Conservation (phyloP, 1,139 yeast genomes). For the Petasospora rhodanensis region DNA sequence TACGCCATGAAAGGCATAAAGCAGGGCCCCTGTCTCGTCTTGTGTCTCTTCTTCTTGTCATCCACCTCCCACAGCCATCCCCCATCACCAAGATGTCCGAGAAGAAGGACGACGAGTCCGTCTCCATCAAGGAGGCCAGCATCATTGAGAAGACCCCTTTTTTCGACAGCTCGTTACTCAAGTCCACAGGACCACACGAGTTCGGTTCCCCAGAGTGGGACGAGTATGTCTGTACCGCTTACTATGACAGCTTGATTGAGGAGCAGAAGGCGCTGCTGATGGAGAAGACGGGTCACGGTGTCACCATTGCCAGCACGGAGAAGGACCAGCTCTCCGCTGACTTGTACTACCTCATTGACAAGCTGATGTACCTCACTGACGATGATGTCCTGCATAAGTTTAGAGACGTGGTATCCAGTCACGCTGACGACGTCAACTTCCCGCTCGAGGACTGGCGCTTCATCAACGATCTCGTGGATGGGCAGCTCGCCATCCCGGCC, state of each 20-base stretch:
- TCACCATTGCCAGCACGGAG: slow-evolving; percentile 11
- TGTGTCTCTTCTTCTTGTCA: too few species aligned
- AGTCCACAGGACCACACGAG: too few species aligned
- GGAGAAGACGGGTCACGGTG: slow-evolving; percentile 20
- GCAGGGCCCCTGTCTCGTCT: too few species aligned
- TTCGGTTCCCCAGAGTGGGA: slow-evolving; percentile 2
- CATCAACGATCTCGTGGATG: slow-evolving; percentile 26
- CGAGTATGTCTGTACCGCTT: slow-evolving; percentile 8
- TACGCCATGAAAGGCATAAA: too few species aligned
- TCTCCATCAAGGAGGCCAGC: too few species aligned
- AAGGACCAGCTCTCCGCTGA: slow-evolving; percentile 15
- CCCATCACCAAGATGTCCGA: too few species aligned
- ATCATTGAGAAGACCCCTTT: too few species aligned
- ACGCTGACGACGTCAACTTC: slow-evolving; percentile 47
- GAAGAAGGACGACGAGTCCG: too few species aligned
- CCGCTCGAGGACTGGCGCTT: slow-evolving; percentile 34
- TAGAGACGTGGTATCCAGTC: slow-evolving; percentile 36
- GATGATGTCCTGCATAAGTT: slow-evolving; percentile 42
- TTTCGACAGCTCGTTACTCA: too few species aligned
- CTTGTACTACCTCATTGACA: slow-evolving; percentile 19
- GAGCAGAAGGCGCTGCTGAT: slow-evolving; percentile 8
- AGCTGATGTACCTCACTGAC: slow-evolving; percentile 34
- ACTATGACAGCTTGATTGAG: slow-evolving; percentile 8
- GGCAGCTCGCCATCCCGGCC: slow-evolving; percentile 14
- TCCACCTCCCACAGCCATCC: too few species aligned